Percentiles rank a stretch among this genome's conserved stretches.
Evolutionary conservation across 192 early-diverging fungal genomes (phyloP).

Genomic region (Backusella tarrabulga): DNA sequence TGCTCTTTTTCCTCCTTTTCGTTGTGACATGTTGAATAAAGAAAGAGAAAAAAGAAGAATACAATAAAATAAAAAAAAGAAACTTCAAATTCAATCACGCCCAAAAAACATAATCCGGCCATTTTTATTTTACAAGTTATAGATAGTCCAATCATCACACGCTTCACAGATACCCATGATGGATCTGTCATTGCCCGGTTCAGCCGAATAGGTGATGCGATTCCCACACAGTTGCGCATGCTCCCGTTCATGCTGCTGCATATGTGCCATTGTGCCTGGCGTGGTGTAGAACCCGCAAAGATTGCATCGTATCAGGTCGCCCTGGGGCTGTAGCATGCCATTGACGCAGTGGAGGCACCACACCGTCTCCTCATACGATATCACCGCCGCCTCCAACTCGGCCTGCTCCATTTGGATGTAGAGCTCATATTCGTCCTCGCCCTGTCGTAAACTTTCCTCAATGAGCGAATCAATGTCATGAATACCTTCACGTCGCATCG

Average conservation of each 20-base stretch:
- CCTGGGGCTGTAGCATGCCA: background rate
- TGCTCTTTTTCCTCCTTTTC: background rate
- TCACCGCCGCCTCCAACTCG: background rate
- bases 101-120: background rate
- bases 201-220: background rate
- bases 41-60: background rate
- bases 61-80: background rate
- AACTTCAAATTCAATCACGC: background rate
- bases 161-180: conserved; percentile 1
- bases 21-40: background rate
- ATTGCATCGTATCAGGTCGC: background rate
- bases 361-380: background rate
- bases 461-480: background rate
- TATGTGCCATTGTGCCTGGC: background rate
- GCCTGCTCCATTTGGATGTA: background rate
- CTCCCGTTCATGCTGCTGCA: background rate
- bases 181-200: background rate
- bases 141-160: conserved; percentile 1
- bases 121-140: conserved; percentile 3
- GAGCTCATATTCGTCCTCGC: background rate
- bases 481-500: background rate
- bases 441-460: background rate
- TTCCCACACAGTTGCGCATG: background rate
- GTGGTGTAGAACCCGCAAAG: background rate
- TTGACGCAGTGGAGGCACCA: background rate